A percentile compares a stretch with the other conserved stretches of the same genome.
phyloP scores from a whole-genome alignment of 805 yeast species.

The Millerozyma miso region DNA sequence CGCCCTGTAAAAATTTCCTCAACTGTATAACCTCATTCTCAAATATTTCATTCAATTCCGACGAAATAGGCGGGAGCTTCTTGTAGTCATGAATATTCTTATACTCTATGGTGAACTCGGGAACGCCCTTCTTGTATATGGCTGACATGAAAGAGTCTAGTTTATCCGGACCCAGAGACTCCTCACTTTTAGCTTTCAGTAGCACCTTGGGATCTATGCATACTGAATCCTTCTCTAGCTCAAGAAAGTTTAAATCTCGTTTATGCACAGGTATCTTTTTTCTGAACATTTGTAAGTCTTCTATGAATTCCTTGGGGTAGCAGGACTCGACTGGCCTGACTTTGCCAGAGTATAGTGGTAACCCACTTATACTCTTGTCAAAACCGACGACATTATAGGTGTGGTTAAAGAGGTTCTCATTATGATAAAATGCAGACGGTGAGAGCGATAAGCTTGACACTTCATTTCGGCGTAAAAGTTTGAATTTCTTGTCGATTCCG shows the following conservation, averaged over 20 bases:
- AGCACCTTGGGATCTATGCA: constrained; percentile 16
- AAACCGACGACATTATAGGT: constrained; percentile 41
- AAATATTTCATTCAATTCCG: constrained; percentile 15
- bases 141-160: constrained; percentile 13
- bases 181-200: constrained; percentile 3
- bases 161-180: constrained; percentile 2
- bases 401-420: constrained; percentile 23
- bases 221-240: constrained; percentile 14
- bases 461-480: constrained; percentile 32
- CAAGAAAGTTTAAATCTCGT: constrained; percentile 33
- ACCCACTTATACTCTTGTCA: constrained; percentile 35
- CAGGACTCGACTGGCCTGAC: constrained; percentile 16
- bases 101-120: constrained; percentile 23
- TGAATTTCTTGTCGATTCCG: constrained; percentile 34
- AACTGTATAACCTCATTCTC: constrained; percentile 26
- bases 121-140: constrained; percentile 19
- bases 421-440: constrained; percentile 26
- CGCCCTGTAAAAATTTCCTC: constrained; percentile 26
- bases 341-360: constrained; percentile 29
- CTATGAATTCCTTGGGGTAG: constrained; percentile 37
- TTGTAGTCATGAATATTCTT: constrained; percentile 28
- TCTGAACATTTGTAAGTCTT: constrained; percentile 29
- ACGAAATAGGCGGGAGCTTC: constrained; percentile 7
- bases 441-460: constrained; percentile 22
- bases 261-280: constrained; percentile 28